A percentile compares a stretch with the other conserved stretches of the same genome.
Conservation (phyloP, 257 asterid species). For the Agastache rugosa region DNA sequence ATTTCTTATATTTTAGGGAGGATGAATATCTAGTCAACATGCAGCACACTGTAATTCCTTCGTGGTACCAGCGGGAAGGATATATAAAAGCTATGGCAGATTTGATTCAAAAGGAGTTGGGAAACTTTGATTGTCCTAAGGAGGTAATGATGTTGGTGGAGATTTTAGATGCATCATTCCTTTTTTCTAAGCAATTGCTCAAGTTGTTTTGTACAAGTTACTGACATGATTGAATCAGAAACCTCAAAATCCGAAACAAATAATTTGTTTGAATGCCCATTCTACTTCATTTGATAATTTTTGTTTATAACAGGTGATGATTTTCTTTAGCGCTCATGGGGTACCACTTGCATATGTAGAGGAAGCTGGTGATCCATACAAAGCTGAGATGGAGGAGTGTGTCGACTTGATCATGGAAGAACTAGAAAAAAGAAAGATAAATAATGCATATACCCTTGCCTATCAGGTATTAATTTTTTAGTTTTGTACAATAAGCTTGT, state of each 20-base stretch:
- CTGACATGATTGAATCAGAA: constrained; percentile 20
- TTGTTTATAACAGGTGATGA: constrained; percentile 73
- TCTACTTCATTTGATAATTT: constrained; percentile 30
- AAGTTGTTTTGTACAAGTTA: constrained; percentile 15
- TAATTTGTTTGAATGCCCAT: background rate
- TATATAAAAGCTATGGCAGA: constrained; percentile 94
- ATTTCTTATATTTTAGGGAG: constrained; percentile 65
- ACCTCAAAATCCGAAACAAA: background rate
- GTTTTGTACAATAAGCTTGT: constrained; percentile 14
- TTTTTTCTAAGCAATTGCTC: constrained; percentile 24
- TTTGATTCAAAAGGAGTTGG: constrained; percentile 87
- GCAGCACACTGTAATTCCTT: constrained; percentile 99
- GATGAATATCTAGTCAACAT: constrained; percentile 96
- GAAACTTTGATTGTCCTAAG: constrained; percentile 68
- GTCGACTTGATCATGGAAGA: constrained; percentile 98
- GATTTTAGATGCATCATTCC: constrained; percentile 20
- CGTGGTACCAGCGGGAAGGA: constrained; percentile 99
- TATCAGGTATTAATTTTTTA: constrained; percentile 73
- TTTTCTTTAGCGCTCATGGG: constrained; percentile 99
- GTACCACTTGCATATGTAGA: constrained; percentile 98
- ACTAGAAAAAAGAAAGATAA: constrained; percentile 72
- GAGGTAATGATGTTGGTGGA: constrained; percentile 59
- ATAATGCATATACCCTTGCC: constrained; percentile 85
- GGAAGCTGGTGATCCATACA: constrained; percentile 99
- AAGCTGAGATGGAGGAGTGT: constrained; percentile 99